Percentiles rank a stretch among this genome's conserved stretches.
Evolutionary conservation across 2,329 filamentous ascomycete genomes (phyloP).

Genomic region (Dactylellina parvicollis): DNA sequence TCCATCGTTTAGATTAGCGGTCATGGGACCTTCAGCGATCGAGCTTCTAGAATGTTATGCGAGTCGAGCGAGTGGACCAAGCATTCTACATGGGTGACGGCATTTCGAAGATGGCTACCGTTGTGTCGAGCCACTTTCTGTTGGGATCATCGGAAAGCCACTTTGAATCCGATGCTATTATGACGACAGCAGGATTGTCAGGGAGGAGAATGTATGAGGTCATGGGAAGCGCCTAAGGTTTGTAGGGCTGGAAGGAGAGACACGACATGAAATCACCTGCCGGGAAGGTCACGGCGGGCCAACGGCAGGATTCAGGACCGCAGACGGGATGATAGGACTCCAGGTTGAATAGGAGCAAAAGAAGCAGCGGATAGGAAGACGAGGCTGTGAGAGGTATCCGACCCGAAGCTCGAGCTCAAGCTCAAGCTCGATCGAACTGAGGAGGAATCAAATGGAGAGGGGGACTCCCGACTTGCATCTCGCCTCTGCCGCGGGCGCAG

Average conservation of each 20-base stretch:
- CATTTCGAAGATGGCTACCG: neutral
- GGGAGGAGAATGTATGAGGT: slow-evolving; percentile 9
- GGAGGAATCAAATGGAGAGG: neutral
- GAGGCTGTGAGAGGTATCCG: neutral
- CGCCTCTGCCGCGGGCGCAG: slow-evolving; percentile 18
- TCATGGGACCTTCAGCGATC: no score
- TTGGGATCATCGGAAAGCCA: no score
- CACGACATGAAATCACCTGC: slow-evolving; percentile 31
- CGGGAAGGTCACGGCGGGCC: slow-evolving; percentile 4
- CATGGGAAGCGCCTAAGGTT: no score
- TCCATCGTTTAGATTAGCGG: neutral
- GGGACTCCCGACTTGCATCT: slow-evolving; percentile 3
- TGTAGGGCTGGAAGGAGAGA: no score
- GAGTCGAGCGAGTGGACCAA: neutral
- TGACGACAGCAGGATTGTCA: neutral
- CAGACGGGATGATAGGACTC: no score
- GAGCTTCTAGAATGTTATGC: no score
- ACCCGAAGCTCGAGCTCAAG: neutral
- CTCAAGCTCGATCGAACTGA: no score
- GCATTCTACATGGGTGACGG: neutral
- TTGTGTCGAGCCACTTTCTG: no score
- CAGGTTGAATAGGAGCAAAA: slow-evolving; percentile 14
- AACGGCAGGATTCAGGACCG: slow-evolving; percentile 24
- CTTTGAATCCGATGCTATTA: neutral
- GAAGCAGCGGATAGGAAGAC: neutral